Evolutionary conservation across 805 yeast species (phyloP).

Genomic region (Suhomyces prunicola): DNA sequence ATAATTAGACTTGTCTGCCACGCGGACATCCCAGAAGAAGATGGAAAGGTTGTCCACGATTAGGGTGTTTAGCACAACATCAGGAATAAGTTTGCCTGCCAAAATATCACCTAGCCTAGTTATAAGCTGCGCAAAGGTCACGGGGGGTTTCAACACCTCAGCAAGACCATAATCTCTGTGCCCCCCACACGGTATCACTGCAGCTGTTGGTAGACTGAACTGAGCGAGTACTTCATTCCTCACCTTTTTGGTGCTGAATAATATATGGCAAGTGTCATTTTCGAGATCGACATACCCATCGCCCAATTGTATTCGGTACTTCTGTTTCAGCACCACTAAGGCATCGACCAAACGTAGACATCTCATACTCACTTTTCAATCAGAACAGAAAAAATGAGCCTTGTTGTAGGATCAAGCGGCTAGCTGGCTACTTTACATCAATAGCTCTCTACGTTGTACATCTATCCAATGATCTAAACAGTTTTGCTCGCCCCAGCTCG

Average conservation of each 20-base stretch:
- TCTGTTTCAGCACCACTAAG: background rate
- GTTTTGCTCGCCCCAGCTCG: conserved; percentile 6
- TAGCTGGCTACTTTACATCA: conserved; percentile 11
- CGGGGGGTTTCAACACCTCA: background rate
- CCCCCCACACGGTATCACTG: conserved; percentile 1
- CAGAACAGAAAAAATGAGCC: background rate
- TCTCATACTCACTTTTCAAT: background rate
- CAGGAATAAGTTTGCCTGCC: background rate
- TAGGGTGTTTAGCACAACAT: conserved; percentile 16
- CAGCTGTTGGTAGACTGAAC: background rate
- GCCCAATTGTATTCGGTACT: background rate
- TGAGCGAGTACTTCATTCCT: background rate
- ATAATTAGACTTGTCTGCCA: conserved; percentile 4
- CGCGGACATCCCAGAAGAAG: conserved; percentile 31
- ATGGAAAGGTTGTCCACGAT: conserved; percentile 32
- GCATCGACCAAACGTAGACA: background rate
- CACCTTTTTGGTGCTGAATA: conserved; percentile 1
- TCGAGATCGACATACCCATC: background rate
- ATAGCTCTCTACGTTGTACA: conserved; percentile 1
- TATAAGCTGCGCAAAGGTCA: background rate
- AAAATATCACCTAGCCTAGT: background rate
- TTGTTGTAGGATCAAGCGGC: background rate
- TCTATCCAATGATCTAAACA: background rate
- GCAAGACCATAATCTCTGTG: background rate
- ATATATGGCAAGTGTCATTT: conserved; percentile 1